Conservation (phyloP, 768 basidiomycete species). For the Kwoniella sp. region DNA sequence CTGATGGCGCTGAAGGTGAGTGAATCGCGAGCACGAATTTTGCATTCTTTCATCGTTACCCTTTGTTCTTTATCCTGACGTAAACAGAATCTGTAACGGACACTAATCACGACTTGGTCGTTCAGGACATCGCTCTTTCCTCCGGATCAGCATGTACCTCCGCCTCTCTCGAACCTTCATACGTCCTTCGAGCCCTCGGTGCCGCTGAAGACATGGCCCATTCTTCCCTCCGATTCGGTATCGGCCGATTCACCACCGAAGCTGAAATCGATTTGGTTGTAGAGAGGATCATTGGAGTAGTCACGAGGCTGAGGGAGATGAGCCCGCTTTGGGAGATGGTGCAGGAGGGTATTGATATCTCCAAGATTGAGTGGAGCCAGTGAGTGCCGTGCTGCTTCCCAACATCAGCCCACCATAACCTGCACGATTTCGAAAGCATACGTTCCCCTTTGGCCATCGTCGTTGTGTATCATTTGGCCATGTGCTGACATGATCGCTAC, state of each 20-base stretch:
- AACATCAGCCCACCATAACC: too few relatives aligned
- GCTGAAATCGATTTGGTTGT: constrained; percentile 95
- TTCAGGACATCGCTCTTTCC: constrained; percentile 96
- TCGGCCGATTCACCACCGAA: constrained; percentile 97
- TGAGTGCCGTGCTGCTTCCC: too few relatives aligned
- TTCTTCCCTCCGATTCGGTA: constrained; percentile 93
- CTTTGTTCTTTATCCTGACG: too few relatives aligned
- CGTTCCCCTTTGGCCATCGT: too few relatives aligned
- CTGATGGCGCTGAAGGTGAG: constrained; percentile 94
- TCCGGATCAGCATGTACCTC: constrained; percentile 99
- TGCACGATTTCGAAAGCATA: too few relatives aligned
- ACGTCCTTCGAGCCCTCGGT: constrained; percentile 94
- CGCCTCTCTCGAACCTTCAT: constrained; percentile 95
- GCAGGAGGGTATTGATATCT: constrained; percentile 96
- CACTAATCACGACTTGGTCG: too few relatives aligned
- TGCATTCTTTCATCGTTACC: too few relatives aligned
- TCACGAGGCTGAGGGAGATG: constrained; percentile 87
- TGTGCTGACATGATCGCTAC: neutral
- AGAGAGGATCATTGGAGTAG: constrained; percentile 80
- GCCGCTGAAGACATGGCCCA: constrained; percentile 99
- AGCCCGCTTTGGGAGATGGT: constrained; percentile 99
- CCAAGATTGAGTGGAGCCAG: constrained; percentile 80
- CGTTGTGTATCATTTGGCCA: too few relatives aligned
- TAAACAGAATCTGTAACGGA: too few relatives aligned
- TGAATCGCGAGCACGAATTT: too few relatives aligned